Conservation (phyloP, 1,284 basidiomycete species). For the Pseudozyma thailandica region DNA sequence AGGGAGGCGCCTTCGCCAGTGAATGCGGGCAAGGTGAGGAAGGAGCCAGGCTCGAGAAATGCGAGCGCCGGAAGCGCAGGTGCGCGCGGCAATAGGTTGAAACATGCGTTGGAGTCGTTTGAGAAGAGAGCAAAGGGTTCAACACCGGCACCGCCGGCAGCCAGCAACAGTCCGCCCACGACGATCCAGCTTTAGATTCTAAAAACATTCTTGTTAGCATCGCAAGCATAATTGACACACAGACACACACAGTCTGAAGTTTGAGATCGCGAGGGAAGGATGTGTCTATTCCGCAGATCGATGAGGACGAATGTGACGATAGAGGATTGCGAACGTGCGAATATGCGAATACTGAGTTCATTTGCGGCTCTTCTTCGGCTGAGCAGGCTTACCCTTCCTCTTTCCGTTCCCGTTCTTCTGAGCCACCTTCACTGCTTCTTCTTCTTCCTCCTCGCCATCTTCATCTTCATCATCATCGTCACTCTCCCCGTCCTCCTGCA, state of each 20-base stretch:
- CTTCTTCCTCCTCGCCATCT: conserved; percentile 19
- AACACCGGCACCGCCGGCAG: neutral
- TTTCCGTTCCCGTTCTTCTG: conserved; percentile 7
- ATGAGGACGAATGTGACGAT: too few relatives aligned
- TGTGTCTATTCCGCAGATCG: too few relatives aligned
- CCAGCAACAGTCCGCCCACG: conserved; percentile 28
- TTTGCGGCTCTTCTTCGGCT: conserved; percentile 34
- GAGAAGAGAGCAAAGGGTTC: conserved; percentile 8
- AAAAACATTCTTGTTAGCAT: neutral
- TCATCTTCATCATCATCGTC: conserved; percentile 11
- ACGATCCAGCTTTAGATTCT: conserved; percentile 14
- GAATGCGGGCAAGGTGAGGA: conserved; percentile 10
- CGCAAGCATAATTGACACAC: too few relatives aligned
- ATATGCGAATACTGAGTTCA: neutral
- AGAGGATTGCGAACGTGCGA: too few relatives aligned
- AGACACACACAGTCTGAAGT: too few relatives aligned
- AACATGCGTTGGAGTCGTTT: conserved; percentile 25
- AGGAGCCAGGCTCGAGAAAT: conserved; percentile 15
- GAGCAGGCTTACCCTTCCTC: conserved; percentile 12
- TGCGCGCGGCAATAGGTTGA: conserved; percentile 19
- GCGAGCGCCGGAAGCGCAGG: conserved; percentile 5
- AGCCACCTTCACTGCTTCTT: conserved; percentile 11
- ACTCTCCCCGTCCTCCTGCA: neutral
- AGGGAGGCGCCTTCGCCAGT: neutral
- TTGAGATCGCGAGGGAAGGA: too few relatives aligned